A percentile compares a stretch with the other conserved stretches of the same genome.
These are phyloP conservation scores for Chaetomium fimeti DNA, from an alignment of 495 filamentous ascomycete genomes.

Conservation along the genomic window DNA sequence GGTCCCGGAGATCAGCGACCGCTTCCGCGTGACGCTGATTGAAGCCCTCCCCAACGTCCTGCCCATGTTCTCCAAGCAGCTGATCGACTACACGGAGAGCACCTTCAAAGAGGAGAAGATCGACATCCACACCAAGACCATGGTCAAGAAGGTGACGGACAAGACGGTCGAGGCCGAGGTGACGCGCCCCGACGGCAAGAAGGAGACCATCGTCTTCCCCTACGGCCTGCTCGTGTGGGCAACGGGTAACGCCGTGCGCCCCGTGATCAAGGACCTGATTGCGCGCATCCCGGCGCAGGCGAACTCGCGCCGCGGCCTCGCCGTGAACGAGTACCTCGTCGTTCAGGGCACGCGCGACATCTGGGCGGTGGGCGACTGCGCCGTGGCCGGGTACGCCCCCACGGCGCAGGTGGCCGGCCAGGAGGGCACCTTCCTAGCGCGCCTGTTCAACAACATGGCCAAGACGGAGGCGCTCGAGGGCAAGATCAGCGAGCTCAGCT, in stretches of 20 bases:
- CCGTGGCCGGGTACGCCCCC: constrained; percentile 93
- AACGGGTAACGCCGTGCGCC: constrained; percentile 91
- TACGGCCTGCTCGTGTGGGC: constrained; percentile 98
- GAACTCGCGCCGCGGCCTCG: constrained; percentile 89
- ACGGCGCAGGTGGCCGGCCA: constrained; percentile 96
- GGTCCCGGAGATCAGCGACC: constrained; percentile 89
- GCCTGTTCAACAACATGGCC: constrained; percentile 97
- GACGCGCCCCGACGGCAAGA: constrained; percentile 80
- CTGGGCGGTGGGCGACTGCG: constrained; percentile 82
- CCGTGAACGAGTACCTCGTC: constrained; percentile 97
- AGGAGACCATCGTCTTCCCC: constrained; percentile 75
- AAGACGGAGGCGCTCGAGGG: constrained; percentile 78
- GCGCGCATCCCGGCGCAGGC: constrained; percentile 88
- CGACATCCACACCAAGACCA: constrained; percentile 93
- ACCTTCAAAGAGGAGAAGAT: constrained; percentile 99
- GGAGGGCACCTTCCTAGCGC: constrained; percentile 92
- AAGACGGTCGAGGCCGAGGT: constrained; percentile 91
- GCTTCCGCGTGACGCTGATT: constrained; percentile 95
- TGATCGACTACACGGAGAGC: constrained; percentile 98
- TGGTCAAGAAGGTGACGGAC: constrained; percentile 96
- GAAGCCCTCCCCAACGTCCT: constrained; percentile 98
- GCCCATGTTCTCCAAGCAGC: constrained; percentile 97
- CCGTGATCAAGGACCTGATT: constrained; percentile 87
- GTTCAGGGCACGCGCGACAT: constrained; percentile 95
- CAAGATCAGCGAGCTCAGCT: constrained; percentile 62